Conservation (phyloP, 208 protist genomes). For the Acanthamoeba castellanii region DNA sequence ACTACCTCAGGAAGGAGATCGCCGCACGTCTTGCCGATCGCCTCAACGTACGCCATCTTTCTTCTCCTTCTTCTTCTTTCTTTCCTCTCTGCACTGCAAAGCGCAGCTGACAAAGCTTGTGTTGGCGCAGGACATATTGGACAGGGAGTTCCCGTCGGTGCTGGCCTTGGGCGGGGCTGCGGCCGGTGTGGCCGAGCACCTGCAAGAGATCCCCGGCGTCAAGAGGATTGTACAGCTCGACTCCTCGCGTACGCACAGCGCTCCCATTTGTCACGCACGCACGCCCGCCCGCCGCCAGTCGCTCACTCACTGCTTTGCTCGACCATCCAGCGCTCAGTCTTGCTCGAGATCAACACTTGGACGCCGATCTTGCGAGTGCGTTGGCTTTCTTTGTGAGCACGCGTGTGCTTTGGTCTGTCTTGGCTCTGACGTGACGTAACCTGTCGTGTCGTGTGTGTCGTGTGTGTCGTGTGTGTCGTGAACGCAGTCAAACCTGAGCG, state of each 20-base stretch:
- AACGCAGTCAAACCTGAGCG: constrained; percentile 37
- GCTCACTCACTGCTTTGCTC: neutral
- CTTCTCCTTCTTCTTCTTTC: neutral
- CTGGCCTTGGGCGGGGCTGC: constrained; percentile 10
- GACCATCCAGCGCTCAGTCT: neutral
- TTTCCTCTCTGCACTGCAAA: neutral
- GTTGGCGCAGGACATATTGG: constrained; percentile 29
- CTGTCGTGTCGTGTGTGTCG: neutral
- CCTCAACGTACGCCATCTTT: constrained; percentile 27
- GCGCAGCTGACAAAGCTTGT: neutral
- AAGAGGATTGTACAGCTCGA: constrained; percentile 52
- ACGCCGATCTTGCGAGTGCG: constrained; percentile 2
- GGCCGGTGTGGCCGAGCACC: neutral
- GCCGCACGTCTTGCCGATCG: constrained; percentile 61
- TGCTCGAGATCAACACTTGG: neutral
- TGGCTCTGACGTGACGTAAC: neutral
- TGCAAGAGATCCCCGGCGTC: constrained; percentile 50
- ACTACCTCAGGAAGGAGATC: constrained; percentile 67
- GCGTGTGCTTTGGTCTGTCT: neutral
- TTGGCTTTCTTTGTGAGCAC: neutral
- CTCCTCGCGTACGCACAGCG: constrained; percentile 35
- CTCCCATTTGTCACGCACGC: neutral
- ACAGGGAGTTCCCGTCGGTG: constrained; percentile 53
- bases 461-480: neutral
- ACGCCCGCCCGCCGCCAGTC: neutral